Conservation (phyloP, 306 rosid species). For the Luffa aegyptiaca region DNA sequence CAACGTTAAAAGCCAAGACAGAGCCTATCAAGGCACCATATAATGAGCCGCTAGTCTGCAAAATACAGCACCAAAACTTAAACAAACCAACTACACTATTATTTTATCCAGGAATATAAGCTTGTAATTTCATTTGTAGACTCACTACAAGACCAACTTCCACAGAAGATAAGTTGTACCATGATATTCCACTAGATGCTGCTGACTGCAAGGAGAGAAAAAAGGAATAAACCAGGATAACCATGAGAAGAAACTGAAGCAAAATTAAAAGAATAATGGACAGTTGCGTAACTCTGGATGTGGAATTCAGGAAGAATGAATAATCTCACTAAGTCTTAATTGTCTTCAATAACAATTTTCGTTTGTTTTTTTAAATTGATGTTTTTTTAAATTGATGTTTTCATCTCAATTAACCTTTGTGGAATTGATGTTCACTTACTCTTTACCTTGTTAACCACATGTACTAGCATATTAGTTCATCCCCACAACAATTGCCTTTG, state of each 20-base stretch:
- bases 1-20: conserved; percentile 68
- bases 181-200: conserved; percentile 68
- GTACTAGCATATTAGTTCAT: background rate
- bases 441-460: background rate
- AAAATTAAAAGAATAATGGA: background rate
- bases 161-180: conserved; percentile 74
- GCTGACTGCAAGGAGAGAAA: conserved; percentile 51
- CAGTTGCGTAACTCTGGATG: background rate
- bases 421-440: background rate
- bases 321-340: background rate
- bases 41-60: conserved; percentile 95
- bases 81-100: background rate
- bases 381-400: background rate
- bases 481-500: background rate
- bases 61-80: conserved; percentile 16
- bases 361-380: background rate
- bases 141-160: conserved; percentile 87
- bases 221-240: conserved; percentile 7
- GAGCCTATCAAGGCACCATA: conserved; percentile 97
- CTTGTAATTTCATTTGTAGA: conserved; percentile 6
- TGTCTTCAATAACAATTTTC: background rate
- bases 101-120: background rate
- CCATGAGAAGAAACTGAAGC: conserved; percentile 9
- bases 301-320: background rate
- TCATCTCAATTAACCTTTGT: background rate